A percentile compares a stretch with the other conserved stretches of the same genome.
phyloP scores from a whole-genome alignment of 2,329 filamentous ascomycete species.

The Mariannaea sp. region DNA sequence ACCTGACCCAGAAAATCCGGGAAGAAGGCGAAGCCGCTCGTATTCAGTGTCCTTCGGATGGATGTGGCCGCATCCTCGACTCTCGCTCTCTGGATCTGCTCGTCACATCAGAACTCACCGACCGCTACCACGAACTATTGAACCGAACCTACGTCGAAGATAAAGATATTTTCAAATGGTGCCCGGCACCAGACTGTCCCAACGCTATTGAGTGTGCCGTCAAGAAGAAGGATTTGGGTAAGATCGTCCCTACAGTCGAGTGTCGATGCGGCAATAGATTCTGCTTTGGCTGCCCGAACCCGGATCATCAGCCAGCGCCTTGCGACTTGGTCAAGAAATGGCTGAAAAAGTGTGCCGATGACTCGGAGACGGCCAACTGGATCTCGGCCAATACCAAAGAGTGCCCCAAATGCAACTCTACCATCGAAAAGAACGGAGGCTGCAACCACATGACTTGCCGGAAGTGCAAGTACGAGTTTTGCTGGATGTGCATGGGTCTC shows the following conservation, averaged over 20 bases:
- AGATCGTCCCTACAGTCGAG: constrained; percentile 85
- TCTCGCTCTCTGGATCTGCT: constrained; percentile 84
- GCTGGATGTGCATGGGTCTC: constrained; percentile 99
- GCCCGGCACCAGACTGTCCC: constrained; percentile 94
- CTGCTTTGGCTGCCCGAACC: constrained; percentile 91
- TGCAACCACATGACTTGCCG: constrained; percentile 98
- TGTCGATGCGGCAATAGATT: constrained; percentile 86
- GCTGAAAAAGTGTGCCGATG: constrained; percentile 98
- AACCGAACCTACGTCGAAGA: constrained; percentile 97
- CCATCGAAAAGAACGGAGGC: constrained; percentile 97
- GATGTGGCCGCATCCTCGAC: constrained; percentile 89
- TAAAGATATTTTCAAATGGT: constrained; percentile 95
- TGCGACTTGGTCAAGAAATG: constrained; percentile 91
- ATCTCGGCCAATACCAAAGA: constrained; percentile 99
- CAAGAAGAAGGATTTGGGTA: constrained; percentile 84
- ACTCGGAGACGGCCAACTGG: constrained; percentile 98
- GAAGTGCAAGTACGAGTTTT: constrained; percentile 96
- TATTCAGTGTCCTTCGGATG: constrained; percentile 89
- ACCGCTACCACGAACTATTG: constrained; percentile 80
- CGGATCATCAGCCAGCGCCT: constrained; percentile 91
- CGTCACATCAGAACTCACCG: constrained; percentile 59
- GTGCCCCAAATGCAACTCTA: constrained; percentile 93
- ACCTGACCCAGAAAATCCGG: constrained; percentile 88
- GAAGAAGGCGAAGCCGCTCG: constrained; percentile 94
- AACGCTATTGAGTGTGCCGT: constrained; percentile 89